phyloP scores from a whole-genome alignment of 2,329 filamentous ascomycete genomes.

The Neophaeococcomyces mojaviensis region DNA sequence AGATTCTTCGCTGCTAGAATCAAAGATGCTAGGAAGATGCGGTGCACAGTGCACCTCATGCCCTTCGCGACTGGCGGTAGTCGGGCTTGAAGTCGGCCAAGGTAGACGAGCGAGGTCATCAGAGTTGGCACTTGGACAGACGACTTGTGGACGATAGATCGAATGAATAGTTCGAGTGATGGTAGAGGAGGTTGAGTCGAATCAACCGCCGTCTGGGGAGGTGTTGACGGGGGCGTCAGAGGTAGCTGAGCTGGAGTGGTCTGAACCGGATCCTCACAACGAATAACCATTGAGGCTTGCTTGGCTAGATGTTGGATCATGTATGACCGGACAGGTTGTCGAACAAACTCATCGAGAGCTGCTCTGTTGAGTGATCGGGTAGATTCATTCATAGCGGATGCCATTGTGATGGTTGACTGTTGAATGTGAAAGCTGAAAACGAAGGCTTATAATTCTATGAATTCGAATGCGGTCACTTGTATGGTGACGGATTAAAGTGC shows the following conservation, averaged over 20 bases:
- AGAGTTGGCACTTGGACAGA: constrained; percentile 96
- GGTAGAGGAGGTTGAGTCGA: constrained; percentile 51
- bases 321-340: constrained; percentile 39
- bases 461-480: not conserved
- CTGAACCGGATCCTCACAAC: constrained; percentile 46
- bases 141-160: constrained; percentile 78
- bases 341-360: constrained; percentile 42
- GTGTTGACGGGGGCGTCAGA: constrained; percentile 54
- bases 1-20: constrained; percentile 84
- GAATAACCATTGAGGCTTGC: constrained; percentile 41
- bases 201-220: constrained; percentile 39
- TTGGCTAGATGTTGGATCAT: constrained; percentile 42
- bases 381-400: constrained; percentile 16
- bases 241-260: constrained; percentile 27
- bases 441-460: constrained; percentile 4
- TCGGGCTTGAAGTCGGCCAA: constrained; percentile 71
- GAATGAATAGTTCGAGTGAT: constrained; percentile 83
- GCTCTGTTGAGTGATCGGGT: constrained; percentile 30
- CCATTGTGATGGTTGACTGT: not conserved
- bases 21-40: constrained; percentile 70
- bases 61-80: constrained; percentile 93
- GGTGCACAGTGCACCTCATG: constrained; percentile 90
- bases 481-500: constrained; percentile 3
- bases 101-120: constrained; percentile 94
- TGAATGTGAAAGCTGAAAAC: not conserved